phyloP scores from a whole-genome alignment of 306 rosid genomes.

The Cicer cuneatum region DNA sequence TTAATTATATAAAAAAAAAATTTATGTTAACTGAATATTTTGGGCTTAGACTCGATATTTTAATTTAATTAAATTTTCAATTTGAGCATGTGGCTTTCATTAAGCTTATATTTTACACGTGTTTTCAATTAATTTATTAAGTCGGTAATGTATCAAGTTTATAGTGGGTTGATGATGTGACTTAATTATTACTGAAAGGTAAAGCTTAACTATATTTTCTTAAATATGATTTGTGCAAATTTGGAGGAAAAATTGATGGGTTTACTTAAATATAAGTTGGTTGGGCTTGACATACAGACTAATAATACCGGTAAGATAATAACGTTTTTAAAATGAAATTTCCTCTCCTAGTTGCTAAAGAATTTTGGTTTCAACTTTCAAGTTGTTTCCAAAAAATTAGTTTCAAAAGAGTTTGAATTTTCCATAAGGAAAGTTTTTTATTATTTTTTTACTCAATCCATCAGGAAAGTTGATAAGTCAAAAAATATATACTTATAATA shows the following conservation, averaged over 20 bases:
- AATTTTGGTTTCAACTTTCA: not conserved
- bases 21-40: not conserved
- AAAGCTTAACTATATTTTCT: not conserved
- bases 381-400: too few relatives aligned
- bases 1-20: not conserved
- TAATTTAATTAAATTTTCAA: too few relatives aligned
- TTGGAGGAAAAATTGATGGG: not conserved
- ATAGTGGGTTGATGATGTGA: not conserved
- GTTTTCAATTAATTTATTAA: not conserved
- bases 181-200: not conserved
- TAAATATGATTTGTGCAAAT: slow-evolving; percentile 5
- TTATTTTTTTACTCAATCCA: too few relatives aligned
- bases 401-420: too few relatives aligned
- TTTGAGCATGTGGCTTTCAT: too few relatives aligned
- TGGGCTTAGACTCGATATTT: not conserved
- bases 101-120: not conserved
- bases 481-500: too few relatives aligned
- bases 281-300: not conserved
- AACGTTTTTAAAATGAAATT: not conserved
- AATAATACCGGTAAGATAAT: not conserved
- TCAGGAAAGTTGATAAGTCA: not conserved
- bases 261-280: not conserved
- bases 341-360: not conserved
- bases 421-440: too few relatives aligned
- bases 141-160: slow-evolving; percentile 8